Evolutionary conservation across 2,329 filamentous ascomycete species (phyloP).

Genomic region (Calonectria crousiana): DNA sequence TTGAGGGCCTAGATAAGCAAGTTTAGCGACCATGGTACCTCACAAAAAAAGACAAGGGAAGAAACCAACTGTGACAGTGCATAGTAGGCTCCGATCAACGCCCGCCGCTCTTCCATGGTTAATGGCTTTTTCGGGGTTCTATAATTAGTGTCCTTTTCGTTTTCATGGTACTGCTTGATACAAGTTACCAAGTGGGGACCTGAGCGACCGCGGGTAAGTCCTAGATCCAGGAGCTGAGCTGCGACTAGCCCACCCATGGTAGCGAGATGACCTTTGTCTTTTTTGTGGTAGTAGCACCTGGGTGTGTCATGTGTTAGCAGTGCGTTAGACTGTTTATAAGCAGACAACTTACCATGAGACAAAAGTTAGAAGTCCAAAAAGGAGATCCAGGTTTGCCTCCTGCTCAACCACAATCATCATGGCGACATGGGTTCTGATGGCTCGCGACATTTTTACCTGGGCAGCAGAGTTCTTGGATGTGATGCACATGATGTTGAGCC

Average conservation of each 20-base stretch:
- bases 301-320: not conserved
- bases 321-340: accelerated
- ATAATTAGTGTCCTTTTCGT: not conserved
- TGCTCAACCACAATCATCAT: not conserved
- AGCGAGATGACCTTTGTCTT: not conserved
- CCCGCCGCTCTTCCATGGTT: not conserved
- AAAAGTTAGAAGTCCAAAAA: not conserved
- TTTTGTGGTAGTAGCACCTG: constrained; percentile 2
- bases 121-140: not conserved
- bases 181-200: not conserved
- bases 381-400: not conserved
- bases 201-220: not conserved
- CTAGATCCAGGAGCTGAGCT: not conserved
- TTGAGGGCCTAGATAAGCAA: not conserved
- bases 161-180: not conserved
- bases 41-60: not conserved
- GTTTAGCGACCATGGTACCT: too few species aligned
- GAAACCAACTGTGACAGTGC: not conserved
- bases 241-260: not conserved
- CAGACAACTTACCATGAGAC: not conserved
- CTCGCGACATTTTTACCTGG: not conserved
- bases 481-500: constrained; percentile 5
- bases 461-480: not conserved
- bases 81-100: not conserved
- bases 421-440: not conserved